Evolutionary conservation across 345 rosid species (phyloP).

Genomic region (Cardiospermum halicacabum): DNA sequence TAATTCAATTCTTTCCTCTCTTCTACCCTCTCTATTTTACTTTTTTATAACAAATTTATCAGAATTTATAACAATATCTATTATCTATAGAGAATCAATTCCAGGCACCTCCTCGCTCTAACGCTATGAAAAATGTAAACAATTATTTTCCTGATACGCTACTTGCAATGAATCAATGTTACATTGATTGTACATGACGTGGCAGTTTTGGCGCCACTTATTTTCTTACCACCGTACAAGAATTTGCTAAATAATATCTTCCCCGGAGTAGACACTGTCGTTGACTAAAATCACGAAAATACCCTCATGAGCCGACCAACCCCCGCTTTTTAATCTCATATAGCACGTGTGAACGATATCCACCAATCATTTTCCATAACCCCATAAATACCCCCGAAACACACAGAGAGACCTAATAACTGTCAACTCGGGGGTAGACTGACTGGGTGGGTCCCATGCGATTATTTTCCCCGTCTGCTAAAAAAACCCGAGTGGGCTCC

Average conservation of each 20-base stretch:
- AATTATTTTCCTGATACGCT: too few species aligned
- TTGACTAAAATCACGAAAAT: conserved; percentile 19
- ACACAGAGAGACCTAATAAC: background rate
- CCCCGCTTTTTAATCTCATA: background rate
- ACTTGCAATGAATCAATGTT: too few species aligned
- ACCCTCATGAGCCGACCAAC: background rate
- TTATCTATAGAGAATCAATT: too few species aligned
- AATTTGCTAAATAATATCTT: conserved; percentile 18
- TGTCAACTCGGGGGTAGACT: too few species aligned
- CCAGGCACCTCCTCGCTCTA: too few species aligned
- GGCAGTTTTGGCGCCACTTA: conserved; percentile 26
- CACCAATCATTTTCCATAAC: background rate
- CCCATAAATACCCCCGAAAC: background rate
- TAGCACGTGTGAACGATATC: background rate
- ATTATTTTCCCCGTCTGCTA: background rate
- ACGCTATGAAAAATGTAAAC: too few species aligned
- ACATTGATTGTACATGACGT: conserved; percentile 15
- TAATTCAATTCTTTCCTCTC: too few species aligned
- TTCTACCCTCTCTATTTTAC: too few species aligned
- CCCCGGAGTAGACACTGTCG: conserved; percentile 19
- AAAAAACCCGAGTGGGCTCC: background rate
- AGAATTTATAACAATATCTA: too few species aligned
- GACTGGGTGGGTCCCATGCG: background rate
- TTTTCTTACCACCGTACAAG: conserved; percentile 13
- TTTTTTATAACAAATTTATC: too few species aligned